phyloP scores from a whole-genome alignment of 2,329 filamentous ascomycete genomes.

The Fusarium veterinarium region DNA sequence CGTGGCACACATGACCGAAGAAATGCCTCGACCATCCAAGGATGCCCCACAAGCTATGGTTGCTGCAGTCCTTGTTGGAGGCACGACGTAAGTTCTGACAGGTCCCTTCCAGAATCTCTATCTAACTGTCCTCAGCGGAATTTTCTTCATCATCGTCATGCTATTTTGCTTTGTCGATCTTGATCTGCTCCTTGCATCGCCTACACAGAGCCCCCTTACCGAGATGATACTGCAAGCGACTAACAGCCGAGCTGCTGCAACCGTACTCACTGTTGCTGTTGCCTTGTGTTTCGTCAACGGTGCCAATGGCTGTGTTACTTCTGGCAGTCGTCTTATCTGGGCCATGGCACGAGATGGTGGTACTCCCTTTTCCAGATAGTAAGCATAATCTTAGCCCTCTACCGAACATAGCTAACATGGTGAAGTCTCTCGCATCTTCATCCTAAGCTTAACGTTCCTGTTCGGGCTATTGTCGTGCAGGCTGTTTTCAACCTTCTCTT shows the following conservation, averaged over 20 bases:
- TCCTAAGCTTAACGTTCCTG: slow-evolving; percentile 55
- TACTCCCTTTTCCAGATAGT: slow-evolving; percentile 47
- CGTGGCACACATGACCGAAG: slow-evolving; percentile 58
- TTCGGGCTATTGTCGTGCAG: slow-evolving; percentile 54
- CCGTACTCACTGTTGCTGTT: slow-evolving; percentile 55
- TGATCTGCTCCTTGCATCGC: slow-evolving; percentile 49
- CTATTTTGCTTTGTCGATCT: slow-evolving; percentile 56
- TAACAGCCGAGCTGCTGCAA: slow-evolving; percentile 52
- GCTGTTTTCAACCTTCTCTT: slow-evolving; percentile 58
- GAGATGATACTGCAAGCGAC: slow-evolving; percentile 59
- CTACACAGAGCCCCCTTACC: slow-evolving; percentile 58
- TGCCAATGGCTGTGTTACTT: slow-evolving; percentile 57
- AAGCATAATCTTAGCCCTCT: background rate
- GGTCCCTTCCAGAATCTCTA: rapidly evolving
- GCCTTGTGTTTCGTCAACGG: slow-evolving; percentile 59
- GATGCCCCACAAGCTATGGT: slow-evolving; percentile 56
- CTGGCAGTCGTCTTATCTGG: slow-evolving; percentile 57
- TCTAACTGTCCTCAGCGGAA: slow-evolving; percentile 42
- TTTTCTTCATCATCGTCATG: slow-evolving; percentile 55
- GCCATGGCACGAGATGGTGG: slow-evolving; percentile 60
- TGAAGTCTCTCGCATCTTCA: slow-evolving; percentile 50
- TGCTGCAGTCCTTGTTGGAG: slow-evolving; percentile 54
- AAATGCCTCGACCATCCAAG: slow-evolving; percentile 55
- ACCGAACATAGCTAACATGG: background rate
- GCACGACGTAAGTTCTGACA: slow-evolving; percentile 51